phyloP scores from a whole-genome alignment of 345 rosid species.

The Draba incana region DNA sequence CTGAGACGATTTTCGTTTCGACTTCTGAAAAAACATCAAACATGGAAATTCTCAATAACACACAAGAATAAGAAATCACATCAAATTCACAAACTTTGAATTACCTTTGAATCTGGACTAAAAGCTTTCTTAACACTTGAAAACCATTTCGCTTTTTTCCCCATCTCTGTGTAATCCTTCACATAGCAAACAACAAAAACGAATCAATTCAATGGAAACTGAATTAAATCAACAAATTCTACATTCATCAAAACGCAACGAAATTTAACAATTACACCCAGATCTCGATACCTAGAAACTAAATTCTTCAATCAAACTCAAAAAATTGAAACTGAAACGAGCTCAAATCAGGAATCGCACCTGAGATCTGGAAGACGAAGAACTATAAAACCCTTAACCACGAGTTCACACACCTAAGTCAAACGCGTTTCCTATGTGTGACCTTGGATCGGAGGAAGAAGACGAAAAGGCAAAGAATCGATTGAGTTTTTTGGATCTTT shows the following conservation, averaged over 20 bases:
- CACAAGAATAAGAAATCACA: constrained; percentile 1
- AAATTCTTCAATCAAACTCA: constrained; percentile 1
- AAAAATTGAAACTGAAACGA: background rate
- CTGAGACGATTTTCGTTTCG: constrained; percentile 34
- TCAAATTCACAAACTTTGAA: constrained; percentile 31
- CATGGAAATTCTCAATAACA: background rate
- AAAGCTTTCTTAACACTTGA: constrained; percentile 82
- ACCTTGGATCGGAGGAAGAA: constrained; percentile 33
- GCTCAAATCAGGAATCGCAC: constrained; percentile 18
- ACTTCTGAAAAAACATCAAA: constrained; percentile 32
- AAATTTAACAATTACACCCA: background rate
- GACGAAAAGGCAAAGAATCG: constrained; percentile 30
- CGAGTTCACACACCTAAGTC: background rate
- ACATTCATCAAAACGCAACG: background rate
- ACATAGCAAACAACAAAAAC: constrained; percentile 7
- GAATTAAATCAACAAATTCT: constrained; percentile 5
- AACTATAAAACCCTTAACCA: constrained; percentile 17
- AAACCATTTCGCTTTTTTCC: constrained; percentile 93
- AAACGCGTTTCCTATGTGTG: constrained; percentile 2
- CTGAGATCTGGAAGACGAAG: constrained; percentile 33
- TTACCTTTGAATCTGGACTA: constrained; percentile 69
- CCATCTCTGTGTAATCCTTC: constrained; percentile 57
- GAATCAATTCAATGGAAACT: constrained; percentile 7
- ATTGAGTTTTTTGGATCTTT: constrained; percentile 32
- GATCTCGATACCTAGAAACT: constrained; percentile 37